Evolutionary conservation across 1,139 yeast genomes (phyloP).

Genomic region (Pichia inconspicua): DNA sequence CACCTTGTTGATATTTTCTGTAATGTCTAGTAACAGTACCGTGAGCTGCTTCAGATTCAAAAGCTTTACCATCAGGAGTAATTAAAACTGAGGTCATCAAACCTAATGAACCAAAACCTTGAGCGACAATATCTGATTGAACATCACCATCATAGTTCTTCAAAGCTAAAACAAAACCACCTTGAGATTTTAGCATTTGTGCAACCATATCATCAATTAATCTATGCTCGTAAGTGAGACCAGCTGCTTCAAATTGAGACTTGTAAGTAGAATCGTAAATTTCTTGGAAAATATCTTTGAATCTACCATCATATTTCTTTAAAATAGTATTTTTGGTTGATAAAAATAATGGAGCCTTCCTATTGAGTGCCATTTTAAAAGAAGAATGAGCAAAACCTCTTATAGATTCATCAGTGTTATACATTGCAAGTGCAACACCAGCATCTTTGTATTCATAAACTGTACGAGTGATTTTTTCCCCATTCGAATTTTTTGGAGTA

Average conservation of each 20-base stretch:
- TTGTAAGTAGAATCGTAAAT: constrained; percentile 68
- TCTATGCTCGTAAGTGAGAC: constrained; percentile 94
- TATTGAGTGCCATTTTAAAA: constrained; percentile 75
- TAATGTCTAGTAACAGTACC: constrained; percentile 96
- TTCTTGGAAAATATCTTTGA: constrained; percentile 85
- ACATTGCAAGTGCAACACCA: constrained; percentile 91
- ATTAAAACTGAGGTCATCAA: constrained; percentile 91
- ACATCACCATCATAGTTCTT: constrained; percentile 98
- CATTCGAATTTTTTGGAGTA: constrained; percentile 65
- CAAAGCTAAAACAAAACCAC: constrained; percentile 91
- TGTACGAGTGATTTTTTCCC: constrained; percentile 38
- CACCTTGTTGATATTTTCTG: constrained; percentile 91
- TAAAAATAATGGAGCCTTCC: constrained; percentile 71
- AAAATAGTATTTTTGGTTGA: constrained; percentile 92
- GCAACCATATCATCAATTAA: constrained; percentile 98
- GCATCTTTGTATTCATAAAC: constrained; percentile 68
- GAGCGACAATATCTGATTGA: constrained; percentile 94
- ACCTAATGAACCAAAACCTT: constrained; percentile 94
- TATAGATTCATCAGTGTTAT: constrained; percentile 88
- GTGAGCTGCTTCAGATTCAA: constrained; percentile 95
- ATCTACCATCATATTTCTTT: constrained; percentile 88
- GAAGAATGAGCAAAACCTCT: constrained; percentile 87
- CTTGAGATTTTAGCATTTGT: constrained; percentile 91
- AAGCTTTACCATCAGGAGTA: constrained; percentile 93
- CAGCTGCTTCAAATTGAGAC: constrained; percentile 60